phyloP scores from a whole-genome alignment of 2,329 filamentous ascomycete species.

The Epichloe sp. region DNA sequence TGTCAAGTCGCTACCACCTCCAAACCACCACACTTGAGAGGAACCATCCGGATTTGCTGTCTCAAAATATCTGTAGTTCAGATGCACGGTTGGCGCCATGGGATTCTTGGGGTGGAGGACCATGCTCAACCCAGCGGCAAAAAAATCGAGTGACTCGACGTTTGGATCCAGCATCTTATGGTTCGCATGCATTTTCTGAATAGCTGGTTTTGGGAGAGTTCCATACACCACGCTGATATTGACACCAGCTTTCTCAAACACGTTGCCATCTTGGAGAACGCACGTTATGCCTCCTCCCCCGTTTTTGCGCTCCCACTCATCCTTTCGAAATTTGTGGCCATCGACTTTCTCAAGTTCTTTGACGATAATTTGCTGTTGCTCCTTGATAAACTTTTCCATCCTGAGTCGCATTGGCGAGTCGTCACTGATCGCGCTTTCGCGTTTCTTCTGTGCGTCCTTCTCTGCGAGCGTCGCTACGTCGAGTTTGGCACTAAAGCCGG shows the following conservation, averaged over 20 bases:
- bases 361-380: constrained; percentile 82
- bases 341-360: constrained; percentile 72
- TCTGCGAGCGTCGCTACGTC: constrained; percentile 68
- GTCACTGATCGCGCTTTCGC: constrained; percentile 51
- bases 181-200: constrained; percentile 85
- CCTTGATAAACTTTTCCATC: constrained; percentile 93
- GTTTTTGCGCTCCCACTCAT: constrained; percentile 77
- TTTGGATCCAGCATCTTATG: constrained; percentile 77
- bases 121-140: constrained; percentile 83
- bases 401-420: constrained; percentile 90
- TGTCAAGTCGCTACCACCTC: constrained; percentile 86
- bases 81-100: constrained; percentile 92
- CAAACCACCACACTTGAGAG: constrained; percentile 93
- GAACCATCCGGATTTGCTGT: constrained; percentile 74
- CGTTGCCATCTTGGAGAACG: constrained; percentile 88
- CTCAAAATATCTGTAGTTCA: constrained; percentile 99
- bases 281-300: constrained; percentile 95
- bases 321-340: constrained; percentile 65
- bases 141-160: constrained; percentile 82
- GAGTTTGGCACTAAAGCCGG: constrained; percentile 30
- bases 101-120: constrained; percentile 91
- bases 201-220: constrained; percentile 71
- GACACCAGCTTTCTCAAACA: constrained; percentile 95
- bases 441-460: constrained; percentile 68
- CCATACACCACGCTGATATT: constrained; percentile 95